Conservation (phyloP, 805 yeast species). For the Metschnikowia drakensbergensis region DNA sequence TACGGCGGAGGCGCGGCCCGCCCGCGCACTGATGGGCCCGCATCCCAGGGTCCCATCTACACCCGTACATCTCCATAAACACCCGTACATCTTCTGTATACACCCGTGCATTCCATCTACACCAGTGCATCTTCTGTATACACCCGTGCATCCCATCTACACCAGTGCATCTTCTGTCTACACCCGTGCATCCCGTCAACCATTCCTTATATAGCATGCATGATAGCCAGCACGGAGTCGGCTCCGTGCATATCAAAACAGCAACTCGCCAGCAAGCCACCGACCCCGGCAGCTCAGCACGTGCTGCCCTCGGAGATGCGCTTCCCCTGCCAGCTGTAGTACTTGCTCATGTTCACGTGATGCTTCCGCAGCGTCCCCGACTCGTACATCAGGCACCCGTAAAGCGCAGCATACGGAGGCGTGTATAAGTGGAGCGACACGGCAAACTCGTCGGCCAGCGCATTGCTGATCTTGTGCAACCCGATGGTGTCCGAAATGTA, state of each 20-base stretch:
- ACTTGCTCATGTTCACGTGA: slow-evolving; percentile 55
- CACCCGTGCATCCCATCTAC: too few relatives aligned
- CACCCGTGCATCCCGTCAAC: too few relatives aligned
- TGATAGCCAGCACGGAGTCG: too few relatives aligned
- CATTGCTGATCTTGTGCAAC: slow-evolving; percentile 59
- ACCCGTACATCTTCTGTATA: too few relatives aligned
- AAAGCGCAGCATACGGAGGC: slow-evolving; percentile 68
- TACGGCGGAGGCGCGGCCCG: slow-evolving; percentile 15
- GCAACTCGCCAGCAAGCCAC: neutral
- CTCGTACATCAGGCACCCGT: slow-evolving; percentile 52
- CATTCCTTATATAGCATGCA: too few relatives aligned
- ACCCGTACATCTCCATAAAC: too few relatives aligned
- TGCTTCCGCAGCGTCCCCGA: slow-evolving; percentile 45
- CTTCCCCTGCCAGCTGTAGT: slow-evolving; percentile 60
- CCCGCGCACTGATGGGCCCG: too few relatives aligned
- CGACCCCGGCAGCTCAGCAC: slow-evolving; percentile 12
- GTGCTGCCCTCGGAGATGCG: slow-evolving; percentile 14
- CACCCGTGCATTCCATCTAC: too few relatives aligned
- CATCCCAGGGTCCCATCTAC: too few relatives aligned
- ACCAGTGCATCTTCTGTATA: too few relatives aligned
- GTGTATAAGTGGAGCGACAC: slow-evolving; percentile 70
- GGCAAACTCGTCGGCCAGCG: slow-evolving; percentile 38
- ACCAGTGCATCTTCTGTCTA: too few relatives aligned
- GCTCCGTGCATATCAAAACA: too few relatives aligned
- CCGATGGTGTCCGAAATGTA: slow-evolving; percentile 67